phyloP scores from a whole-genome alignment of 345 rosid species.

The Populus tremula region DNA sequence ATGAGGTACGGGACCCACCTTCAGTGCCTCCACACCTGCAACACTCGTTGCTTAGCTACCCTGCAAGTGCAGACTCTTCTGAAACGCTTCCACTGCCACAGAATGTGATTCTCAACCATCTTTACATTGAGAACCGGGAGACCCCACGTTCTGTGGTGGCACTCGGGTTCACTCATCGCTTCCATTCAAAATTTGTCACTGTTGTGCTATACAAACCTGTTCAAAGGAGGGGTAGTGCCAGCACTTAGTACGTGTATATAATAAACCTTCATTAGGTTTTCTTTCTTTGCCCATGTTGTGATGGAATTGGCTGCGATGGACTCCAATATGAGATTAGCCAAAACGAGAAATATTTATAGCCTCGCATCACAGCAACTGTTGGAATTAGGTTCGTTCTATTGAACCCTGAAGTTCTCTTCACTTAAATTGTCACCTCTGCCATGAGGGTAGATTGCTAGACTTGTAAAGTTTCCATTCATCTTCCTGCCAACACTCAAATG shows the following conservation, averaged over 20 bases:
- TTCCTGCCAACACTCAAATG: neutral
- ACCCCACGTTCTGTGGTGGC: constrained; percentile 86
- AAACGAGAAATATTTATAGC: constrained; percentile 18
- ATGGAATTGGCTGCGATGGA: constrained; percentile 18
- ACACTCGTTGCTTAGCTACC: constrained; percentile 53
- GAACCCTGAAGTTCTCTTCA: constrained; percentile 9
- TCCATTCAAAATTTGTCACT: constrained; percentile 79
- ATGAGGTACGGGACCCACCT: constrained; percentile 91
- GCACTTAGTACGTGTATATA: constrained; percentile 38
- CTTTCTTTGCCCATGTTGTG: constrained; percentile 19
- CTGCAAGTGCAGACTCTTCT: constrained; percentile 41
- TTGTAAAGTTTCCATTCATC: constrained; percentile 8
- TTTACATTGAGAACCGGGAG: constrained; percentile 82
- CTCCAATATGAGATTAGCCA: constrained; percentile 19
- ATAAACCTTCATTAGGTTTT: constrained; percentile 6
- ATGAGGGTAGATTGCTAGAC: constrained; percentile 8
- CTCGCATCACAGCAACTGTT: constrained; percentile 8
- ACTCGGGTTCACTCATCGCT: constrained; percentile 91
- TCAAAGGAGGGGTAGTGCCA: constrained; percentile 40
- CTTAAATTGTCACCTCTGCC: constrained; percentile 15
- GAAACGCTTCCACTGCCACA: constrained; percentile 58
- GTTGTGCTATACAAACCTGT: constrained; percentile 88
- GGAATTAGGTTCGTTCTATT: constrained; percentile 13
- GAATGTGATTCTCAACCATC: constrained; percentile 75
- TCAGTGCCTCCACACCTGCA: constrained; percentile 74